Percentiles rank a stretch among this genome's conserved stretches.
These are phyloP conservation scores for Geotrichum fermentans DNA, from an alignment of 1,139 yeast species.

Conservation along the genomic window DNA sequence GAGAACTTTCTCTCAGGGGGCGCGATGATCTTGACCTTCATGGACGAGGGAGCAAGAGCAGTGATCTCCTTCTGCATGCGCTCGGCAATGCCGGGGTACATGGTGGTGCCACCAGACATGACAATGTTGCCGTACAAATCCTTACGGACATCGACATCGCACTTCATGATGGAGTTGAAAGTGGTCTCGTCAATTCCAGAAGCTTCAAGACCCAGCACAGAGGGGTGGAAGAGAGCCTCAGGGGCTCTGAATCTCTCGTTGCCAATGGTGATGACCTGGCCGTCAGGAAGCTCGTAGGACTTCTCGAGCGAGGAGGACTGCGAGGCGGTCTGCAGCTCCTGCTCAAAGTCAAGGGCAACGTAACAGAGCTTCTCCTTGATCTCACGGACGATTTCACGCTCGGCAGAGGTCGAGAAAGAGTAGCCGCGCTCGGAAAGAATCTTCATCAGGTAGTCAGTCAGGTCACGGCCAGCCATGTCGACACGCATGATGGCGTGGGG, in stretches of 20 bases:
- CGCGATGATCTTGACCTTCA: constrained; percentile 99
- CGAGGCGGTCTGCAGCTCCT: constrained; percentile 98
- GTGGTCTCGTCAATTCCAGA: constrained; percentile 99
- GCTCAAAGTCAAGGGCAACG: constrained; percentile 94
- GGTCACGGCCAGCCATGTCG: constrained; percentile 99
- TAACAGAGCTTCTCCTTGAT: constrained; percentile 98
- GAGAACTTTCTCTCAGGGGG: constrained; percentile 99
- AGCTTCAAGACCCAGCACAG: constrained; percentile 95
- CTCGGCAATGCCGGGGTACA: constrained; percentile 99
- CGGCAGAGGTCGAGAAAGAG: constrained; percentile 97
- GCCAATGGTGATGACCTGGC: constrained; percentile 98
- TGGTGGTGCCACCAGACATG: constrained; percentile 99
- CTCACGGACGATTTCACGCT: constrained; percentile 99
- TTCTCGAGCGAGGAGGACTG: constrained; percentile 98
- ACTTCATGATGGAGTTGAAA: constrained; percentile 97
- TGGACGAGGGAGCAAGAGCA: constrained; percentile 98
- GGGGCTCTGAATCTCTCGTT: constrained; percentile 99
- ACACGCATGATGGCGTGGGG: constrained; percentile 99
- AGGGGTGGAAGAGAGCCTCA: constrained; percentile 98
- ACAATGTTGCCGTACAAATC: constrained; percentile 98
- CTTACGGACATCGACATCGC: constrained; percentile 98
- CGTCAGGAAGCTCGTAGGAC: constrained; percentile 99
- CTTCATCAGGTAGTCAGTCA: constrained; percentile 98
- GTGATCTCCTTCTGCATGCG: constrained; percentile 99
- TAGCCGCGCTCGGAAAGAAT: constrained; percentile 97